These are phyloP conservation scores for Pseudocercospora fuligena DNA, from an alignment of 2,329 filamentous ascomycete genomes.

Conservation along the genomic window DNA sequence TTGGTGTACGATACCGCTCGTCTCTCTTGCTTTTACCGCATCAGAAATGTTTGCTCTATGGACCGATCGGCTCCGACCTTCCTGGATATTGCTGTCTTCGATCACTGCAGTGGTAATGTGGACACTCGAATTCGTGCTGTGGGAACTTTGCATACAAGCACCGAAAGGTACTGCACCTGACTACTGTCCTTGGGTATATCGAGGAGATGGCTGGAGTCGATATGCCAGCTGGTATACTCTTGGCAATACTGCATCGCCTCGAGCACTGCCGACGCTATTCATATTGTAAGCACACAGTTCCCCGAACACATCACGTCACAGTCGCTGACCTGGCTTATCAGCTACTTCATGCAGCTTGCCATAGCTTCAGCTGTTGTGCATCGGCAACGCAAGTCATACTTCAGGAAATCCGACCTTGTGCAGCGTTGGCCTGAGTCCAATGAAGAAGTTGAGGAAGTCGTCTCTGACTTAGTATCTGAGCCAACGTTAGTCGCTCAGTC, in stretches of 20 bases:
- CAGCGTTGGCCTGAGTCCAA: conserved; percentile 4
- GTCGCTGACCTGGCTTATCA: not conserved
- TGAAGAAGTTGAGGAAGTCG: not conserved
- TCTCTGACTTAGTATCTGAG: not conserved
- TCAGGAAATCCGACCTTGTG: conserved; percentile 12
- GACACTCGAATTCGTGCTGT: conserved; percentile 22
- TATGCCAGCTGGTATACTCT: conserved; percentile 21
- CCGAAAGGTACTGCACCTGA: conserved; percentile 1
- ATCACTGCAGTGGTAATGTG: conserved; percentile 16
- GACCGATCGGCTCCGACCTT: conserved; percentile 20
- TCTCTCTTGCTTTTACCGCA: conserved; percentile 14
- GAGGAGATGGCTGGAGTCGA: conserved; percentile 7
- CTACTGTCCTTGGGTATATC: conserved; percentile 23
- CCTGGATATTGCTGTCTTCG: conserved; percentile 21
- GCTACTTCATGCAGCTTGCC: conserved; percentile 12
- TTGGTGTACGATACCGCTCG: conserved; percentile 24
- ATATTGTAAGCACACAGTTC: conserved; percentile 16
- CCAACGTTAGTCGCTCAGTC: not conserved
- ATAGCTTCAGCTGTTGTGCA: conserved; percentile 15
- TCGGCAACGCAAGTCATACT: conserved; percentile 10
- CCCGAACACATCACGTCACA: not conserved
- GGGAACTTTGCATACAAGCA: conserved; percentile 16
- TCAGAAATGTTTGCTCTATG: conserved; percentile 20
- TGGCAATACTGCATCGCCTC: conserved; percentile 18
- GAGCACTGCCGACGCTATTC: conserved; percentile 22